phyloP scores from a whole-genome alignment of 768 basidiomycete genomes.

The Leccinum pellstonianum region DNA sequence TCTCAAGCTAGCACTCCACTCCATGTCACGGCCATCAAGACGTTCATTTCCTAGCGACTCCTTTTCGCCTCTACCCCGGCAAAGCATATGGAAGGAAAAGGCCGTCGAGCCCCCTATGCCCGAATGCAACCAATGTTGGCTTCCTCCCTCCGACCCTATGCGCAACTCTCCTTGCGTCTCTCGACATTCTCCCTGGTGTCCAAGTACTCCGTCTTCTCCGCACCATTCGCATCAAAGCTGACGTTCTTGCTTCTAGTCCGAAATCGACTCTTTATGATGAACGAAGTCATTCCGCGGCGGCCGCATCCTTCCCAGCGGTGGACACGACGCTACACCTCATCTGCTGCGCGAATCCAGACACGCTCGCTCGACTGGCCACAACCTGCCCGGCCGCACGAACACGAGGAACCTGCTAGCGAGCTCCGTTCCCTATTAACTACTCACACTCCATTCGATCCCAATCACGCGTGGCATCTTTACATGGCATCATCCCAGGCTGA shows the following conservation, averaged over 20 bases:
- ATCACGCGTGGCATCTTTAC: conserved; percentile 43
- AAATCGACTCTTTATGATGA: conserved; percentile 38
- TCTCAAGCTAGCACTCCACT: conserved; percentile 28
- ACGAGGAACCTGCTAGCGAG: conserved; percentile 5
- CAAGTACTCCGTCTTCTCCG: conserved; percentile 35
- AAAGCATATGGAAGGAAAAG: conserved; percentile 54
- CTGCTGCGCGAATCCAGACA: conserved; percentile 18
- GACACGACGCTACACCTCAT: conserved; percentile 24
- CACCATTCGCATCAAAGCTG: conserved; percentile 3
- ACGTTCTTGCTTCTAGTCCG: conserved; percentile 24
- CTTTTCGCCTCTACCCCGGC: conserved; percentile 53
- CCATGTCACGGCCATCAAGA: conserved; percentile 32
- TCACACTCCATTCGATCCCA: conserved; percentile 31
- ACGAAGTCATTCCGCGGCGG: conserved; percentile 33
- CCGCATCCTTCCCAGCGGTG: conserved; percentile 22
- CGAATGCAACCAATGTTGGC: conserved; percentile 31
- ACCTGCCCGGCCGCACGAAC: conserved; percentile 5
- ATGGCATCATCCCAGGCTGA: conserved; percentile 10
- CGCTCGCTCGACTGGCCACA: conserved; percentile 11
- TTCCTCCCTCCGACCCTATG: conserved; percentile 11
- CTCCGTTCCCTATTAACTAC: conserved; percentile 24
- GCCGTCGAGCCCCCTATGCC: conserved; percentile 30
- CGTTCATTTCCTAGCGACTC: conserved; percentile 45
- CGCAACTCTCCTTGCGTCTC: conserved; percentile 48
- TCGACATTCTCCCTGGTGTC: conserved; percentile 49